Evolutionary conservation across 495 filamentous ascomycete genomes (phyloP), one percentile per base, ranked within the genome.

Genomic region (Penicillium roqueforti): DNA sequence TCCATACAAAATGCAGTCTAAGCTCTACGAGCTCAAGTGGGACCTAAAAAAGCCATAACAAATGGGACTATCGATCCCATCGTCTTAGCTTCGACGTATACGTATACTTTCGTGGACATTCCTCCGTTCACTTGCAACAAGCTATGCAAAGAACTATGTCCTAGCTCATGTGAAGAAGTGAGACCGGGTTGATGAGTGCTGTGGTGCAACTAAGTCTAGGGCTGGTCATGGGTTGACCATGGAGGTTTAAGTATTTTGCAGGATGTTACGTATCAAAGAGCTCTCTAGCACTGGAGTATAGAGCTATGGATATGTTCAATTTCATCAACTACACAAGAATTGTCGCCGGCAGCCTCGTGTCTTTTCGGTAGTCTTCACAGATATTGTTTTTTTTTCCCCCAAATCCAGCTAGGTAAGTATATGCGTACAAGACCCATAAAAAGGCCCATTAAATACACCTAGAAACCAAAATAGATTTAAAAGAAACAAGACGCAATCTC

Each of bases 41-140:
- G 60, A 65, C 9, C 26, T 67, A 14, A 36, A 42, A 9, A 55
- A 25, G 59, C 44, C 6, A 29, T 42, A 4, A 32, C 37, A 7
- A 18, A 14, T 1, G 51, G 56, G 1, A 34, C 14, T 3, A 36
- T 76, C n/a, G 71, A 74, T 52, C 67, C 68, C 3, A 58, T 68
- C 32, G 50, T 43, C 8, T 34, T 75, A 7, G 68, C 69, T 3
- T 42, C 69, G 1, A 66, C 70, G 38, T 68, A 66, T 41, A 61
- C 49, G 3, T 56, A 68, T 8, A 32, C 57, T 0, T 71, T 76
- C 32, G 62, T 71, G 36, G 55, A 61, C 2, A 69, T 74, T 22
- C 70, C 72, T 47, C 72, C 70, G 3, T 75, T 74, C 39, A 36
- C 58, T 3, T n/a, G n/a, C n/a, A n/a, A n/a, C n/a, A 16, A 13